A percentile compares a stretch with the other conserved stretches of the same genome.
phyloP scores from a whole-genome alignment of 345 rosid species.

The Bretschneidera sinensis region DNA sequence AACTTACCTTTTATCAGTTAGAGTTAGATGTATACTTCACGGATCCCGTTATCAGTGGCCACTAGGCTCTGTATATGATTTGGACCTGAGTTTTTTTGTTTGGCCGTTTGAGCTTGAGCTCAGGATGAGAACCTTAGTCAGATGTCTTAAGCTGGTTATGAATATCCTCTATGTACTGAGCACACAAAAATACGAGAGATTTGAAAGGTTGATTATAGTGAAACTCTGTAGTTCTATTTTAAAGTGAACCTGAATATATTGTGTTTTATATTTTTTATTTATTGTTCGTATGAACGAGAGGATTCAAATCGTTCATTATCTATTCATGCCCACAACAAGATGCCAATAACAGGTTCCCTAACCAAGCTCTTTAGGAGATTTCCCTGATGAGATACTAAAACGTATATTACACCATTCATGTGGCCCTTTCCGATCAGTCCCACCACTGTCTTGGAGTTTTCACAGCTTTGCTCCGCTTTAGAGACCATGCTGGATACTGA shows the following conservation, averaged over 20 bases:
- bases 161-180: too few species aligned
- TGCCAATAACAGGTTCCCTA: conserved; percentile 47
- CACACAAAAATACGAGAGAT: too few species aligned
- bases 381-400: conserved; percentile 66
- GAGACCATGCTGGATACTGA: conserved; percentile 88
- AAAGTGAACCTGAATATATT: too few species aligned
- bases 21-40: conserved; percentile 54
- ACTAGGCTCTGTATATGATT: conserved; percentile 29
- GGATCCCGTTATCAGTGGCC: conserved; percentile 42
- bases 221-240: too few species aligned
- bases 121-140: too few species aligned
- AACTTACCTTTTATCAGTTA: conserved; percentile 21
- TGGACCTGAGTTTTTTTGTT: too few species aligned
- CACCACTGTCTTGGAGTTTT: conserved; percentile 67
- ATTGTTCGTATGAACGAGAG: too few species aligned
- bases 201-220: too few species aligned
- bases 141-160: too few species aligned
- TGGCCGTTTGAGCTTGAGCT: too few species aligned
- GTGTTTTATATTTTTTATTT: too few species aligned
- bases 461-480: conserved; percentile 90
- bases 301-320: too few species aligned
- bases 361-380: conserved; percentile 36
- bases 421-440: conserved; percentile 86
- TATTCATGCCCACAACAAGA: conserved; percentile 50
- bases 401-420: conserved; percentile 78